Base-by-base conservation (phyloP, 495 filamentous ascomycete genomes). In the Penicillium ucsense region DNA sequence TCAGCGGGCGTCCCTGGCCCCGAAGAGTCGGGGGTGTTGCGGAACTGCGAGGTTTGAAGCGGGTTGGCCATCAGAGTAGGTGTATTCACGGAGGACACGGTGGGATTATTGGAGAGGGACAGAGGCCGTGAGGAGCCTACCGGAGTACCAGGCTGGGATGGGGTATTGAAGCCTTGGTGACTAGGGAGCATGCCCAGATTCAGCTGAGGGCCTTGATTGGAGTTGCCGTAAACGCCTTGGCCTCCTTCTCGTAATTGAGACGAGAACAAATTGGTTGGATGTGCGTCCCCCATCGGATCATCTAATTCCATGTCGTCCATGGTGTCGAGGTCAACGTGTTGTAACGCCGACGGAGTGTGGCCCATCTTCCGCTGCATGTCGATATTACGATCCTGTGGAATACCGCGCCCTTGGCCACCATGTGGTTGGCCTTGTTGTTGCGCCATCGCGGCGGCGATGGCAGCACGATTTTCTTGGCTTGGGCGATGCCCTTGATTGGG, bases 271-370 rank as follows among this genome's bases (percentile, higher is more conserved):
- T 81, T 71, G 54, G 64, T 79, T 68, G 58, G 77, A 73, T 85
- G 81, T 59, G 75, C 74, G 46, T 75, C 73, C 8, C 79, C 83
- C 41, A 85, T 73, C 2, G 81, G 74, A 48, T 95, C 89, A 60
- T 97, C 92, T 81, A 98, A 81, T 62, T 97, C 92, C 92, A 98
- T 96, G 57, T 94, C 87, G 47, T 89, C 89, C 27, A 94, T 83
- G 5, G 83, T 79, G 60, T 94, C 89, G 75, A 90, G 82, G 57
- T 95, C 89, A 39, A 70, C 65, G 45, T 70, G 64, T 34, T 69
- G 70, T 48, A 70, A 70, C 33, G 61, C 43, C 12, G 65, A 56
- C 12, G 70, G 65, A 34, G 51, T 67, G 49, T 68, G 74, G 51
- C 59, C 69, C 57, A 73, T 53, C 46, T 71, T 72, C 20, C 67